Evolutionary conservation across 1,284 basidiomycete genomes (phyloP), one percentile per base, ranked within the genome.

Genomic region (Ustilago lituana): DNA sequence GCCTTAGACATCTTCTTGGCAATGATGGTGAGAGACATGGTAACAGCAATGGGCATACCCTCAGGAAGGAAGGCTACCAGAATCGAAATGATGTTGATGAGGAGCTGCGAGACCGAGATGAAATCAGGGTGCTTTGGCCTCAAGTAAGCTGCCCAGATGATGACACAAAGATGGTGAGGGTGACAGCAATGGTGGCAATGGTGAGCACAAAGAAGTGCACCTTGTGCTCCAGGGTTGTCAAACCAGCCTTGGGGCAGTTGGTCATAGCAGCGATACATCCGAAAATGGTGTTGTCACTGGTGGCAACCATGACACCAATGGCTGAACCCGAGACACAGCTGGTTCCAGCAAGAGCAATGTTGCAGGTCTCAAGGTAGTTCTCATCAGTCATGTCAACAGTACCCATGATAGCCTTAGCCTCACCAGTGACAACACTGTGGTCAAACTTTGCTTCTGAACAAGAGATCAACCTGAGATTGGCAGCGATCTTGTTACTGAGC

Each of bases 1-100:
- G 88, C 87, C 20, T 85, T 86, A 2, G 88, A 88, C 89, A 90
- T 89, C 40, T 89, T 84, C 80, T 88, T 88, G 4, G 89, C 89
- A 0, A 88, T 88, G 47, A 90, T 89, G 2, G 89, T 89, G 5
- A 90, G 78, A 60, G 89, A 82, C 6, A 90, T 84, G 0, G 89
- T 89, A 35, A 90, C 89, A 1, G 89, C 88, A 3, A 88, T 88
- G 0, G 89, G 89, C 33, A 90, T 82, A 68, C 89, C 89, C 76
- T 85, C 85, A 1, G 86, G 86, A 62, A 87, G 85, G 70, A 87
- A 90, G 0, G 89, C 88, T n/a, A 90, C 89, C 27, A 90, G 83
- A 57, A 90, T 86, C 3, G 89, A 89, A 31, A 76, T 54, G 19
- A 89, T 83, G 6, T 71, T 82, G 7, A 88, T 80, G 64, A 88